phyloP scores from a whole-genome alignment of 345 rosid genomes.

The Anacardium occidentale region DNA sequence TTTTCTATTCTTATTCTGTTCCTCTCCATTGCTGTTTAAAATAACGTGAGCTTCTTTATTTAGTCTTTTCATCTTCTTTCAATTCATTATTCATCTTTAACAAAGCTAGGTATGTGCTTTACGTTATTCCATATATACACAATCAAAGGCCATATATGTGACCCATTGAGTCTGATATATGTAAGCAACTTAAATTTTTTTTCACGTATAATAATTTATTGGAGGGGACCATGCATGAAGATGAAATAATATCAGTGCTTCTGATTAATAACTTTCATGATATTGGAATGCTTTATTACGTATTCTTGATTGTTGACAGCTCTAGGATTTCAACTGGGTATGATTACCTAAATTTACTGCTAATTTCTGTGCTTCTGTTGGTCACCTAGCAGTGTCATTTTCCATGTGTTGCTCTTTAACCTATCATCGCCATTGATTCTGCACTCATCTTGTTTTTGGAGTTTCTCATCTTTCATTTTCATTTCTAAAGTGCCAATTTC shows the following conservation, averaged over 20 bases:
- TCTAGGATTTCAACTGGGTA: not conserved
- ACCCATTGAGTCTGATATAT: no score
- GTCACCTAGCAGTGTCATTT: not conserved
- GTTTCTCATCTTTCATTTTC: slow-evolving; percentile 12
- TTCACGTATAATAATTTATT: not conserved
- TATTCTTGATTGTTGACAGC: not conserved
- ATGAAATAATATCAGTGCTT: not conserved
- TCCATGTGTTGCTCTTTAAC: slow-evolving; percentile 5
- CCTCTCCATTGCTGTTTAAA: not conserved
- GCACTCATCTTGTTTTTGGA: not conserved
- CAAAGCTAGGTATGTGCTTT: slow-evolving; percentile 1
- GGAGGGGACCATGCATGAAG: not conserved
- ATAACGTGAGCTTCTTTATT: no score
- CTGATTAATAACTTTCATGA: not conserved
- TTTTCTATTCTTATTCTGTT: not conserved
- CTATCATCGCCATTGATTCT: slow-evolving; percentile 10
- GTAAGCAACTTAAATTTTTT: no score
- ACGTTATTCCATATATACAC: no score
- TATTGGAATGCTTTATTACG: no score
- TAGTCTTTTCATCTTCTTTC: no score
- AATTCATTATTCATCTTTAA: slow-evolving; percentile 8
- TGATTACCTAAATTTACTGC: no score
- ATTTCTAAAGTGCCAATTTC: not conserved
- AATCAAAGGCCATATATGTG: no score
- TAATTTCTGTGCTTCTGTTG: no score